Base-by-base conservation (phyloP, 192 early-diverging fungal species). In the Funneliformis geosporum region DNA sequence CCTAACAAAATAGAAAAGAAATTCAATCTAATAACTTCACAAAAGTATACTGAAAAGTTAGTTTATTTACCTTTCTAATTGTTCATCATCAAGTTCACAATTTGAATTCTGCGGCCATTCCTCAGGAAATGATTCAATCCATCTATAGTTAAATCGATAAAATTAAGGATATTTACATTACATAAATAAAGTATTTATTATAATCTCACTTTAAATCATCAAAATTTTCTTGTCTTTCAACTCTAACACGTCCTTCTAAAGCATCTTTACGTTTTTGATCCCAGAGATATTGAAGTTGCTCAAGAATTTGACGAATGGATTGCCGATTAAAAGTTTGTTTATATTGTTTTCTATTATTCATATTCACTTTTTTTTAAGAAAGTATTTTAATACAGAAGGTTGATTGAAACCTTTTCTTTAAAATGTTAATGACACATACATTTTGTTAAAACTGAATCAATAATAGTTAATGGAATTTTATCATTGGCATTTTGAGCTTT, bases 51-150 rank as follows among this genome's bases (percentile, higher is more conserved):
- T 33, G 33, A 23, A 43, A n/a, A n/a, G n/a, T 42, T 71, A 42
- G 14, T 55, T 25, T 50, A 59, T n/a, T 21, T 28, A 75, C 60
- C 25, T 61, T 23, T 60, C 60, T 2, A 75, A 9, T 27, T 75
- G n/a, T 62, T 60, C 55, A 23, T 60, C 21, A 42, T 75, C 50
- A 1, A 14, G 25, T 62, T 75, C 60, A 14, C 14, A 59, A 74
- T 42, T 40, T 60, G 14, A 21, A 61, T 12, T 9, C n/a, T 11
- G n/a, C n/a, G 74, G 60, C 74, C 74, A 75, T 62, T 64, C 39
- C 11, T 60, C 38, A 14, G 74, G 74, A 27, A 75, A 75, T 75
- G 74, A 75, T 44, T 75, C 74, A 18, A 75, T 75, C 74, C 74
- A 75, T 5, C 74, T 75, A 42, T n/a, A 27, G 18, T n/a, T 39